Conservation (phyloP, 1,284 basidiomycete genomes). For the Schizophyllum amplum region DNA sequence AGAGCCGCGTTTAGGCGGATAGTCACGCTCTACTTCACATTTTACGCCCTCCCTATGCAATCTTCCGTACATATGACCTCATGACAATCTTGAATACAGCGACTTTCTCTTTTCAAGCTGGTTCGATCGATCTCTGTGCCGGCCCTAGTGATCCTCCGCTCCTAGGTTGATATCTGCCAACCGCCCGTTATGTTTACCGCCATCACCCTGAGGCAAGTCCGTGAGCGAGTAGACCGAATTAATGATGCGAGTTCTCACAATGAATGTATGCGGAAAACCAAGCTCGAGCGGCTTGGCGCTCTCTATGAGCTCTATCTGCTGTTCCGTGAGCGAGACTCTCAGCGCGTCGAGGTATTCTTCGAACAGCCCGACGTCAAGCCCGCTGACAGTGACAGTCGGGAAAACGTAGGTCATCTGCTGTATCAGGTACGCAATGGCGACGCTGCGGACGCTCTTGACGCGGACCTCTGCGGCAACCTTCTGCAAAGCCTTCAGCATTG, state of each 20-base stretch:
- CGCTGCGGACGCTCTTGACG: slow-evolving; percentile 1
- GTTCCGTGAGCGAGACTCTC: slow-evolving; percentile 25
- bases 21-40: no score
- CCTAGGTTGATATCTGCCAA: background rate
- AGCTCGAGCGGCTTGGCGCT: slow-evolving; percentile 25
- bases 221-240: background rate
- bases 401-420: slow-evolving; percentile 35
- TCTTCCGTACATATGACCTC: no score
- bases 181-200: background rate
- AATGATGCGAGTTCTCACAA: slow-evolving; percentile 16
- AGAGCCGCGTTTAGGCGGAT: no score
- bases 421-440: slow-evolving; percentile 23
- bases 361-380: slow-evolving; percentile 37
- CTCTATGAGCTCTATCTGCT: slow-evolving; percentile 33
- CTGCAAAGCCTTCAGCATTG: slow-evolving; percentile 32
- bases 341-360: slow-evolving; percentile 35
- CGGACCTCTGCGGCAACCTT: slow-evolving; percentile 10
- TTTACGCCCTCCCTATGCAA: no score
- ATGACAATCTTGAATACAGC: no score
- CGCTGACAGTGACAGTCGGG: slow-evolving; percentile 37
- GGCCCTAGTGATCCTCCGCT: background rate
- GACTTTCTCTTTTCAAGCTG: no score
- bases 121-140: slow-evolving; percentile 1
- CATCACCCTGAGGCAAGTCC: background rate
- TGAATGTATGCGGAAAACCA: slow-evolving; percentile 27